A percentile compares a stretch with the other conserved stretches of the same genome.
phyloP scores from a whole-genome alignment of 2,329 filamentous ascomycete genomes.

The Aspergillus tamarii region DNA sequence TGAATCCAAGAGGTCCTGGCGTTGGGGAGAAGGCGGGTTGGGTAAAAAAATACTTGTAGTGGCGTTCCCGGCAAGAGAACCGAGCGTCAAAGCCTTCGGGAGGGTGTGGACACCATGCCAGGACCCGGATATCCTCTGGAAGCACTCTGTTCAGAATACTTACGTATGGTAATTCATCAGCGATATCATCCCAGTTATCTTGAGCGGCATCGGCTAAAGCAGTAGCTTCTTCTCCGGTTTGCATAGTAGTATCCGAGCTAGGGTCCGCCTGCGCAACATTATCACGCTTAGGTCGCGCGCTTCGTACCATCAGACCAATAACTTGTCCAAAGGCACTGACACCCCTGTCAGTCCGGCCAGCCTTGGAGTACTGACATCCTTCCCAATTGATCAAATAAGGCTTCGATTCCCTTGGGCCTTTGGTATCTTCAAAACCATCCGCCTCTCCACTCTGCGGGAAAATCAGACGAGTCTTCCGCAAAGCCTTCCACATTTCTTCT shows the following conservation, averaged over 20 bases:
- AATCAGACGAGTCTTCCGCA: constrained; percentile 81
- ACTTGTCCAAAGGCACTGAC: constrained; percentile 98
- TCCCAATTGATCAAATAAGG: constrained; percentile 70
- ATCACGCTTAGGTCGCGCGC: constrained; percentile 64
- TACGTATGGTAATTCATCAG: constrained; percentile 82
- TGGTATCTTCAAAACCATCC: constrained; percentile 39
- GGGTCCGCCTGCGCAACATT: constrained; percentile 7
- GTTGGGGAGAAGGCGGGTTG: constrained; percentile 81
- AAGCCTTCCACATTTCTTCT: constrained; percentile 88
- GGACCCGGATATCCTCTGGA: constrained; percentile 82
- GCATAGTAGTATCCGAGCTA: constrained; percentile 17
- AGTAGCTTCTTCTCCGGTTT: constrained; percentile 20
- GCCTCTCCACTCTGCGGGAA: constrained; percentile 61
- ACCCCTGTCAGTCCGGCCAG: constrained; percentile 87
- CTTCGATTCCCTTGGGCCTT: constrained; percentile 44
- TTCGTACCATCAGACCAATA: constrained; percentile 79
- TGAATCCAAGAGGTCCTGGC: constrained; percentile 57
- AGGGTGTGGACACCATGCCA: constrained; percentile 89
- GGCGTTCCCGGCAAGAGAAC: constrained; percentile 87
- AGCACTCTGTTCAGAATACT: constrained; percentile 83
- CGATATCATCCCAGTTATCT: constrained; percentile 64
- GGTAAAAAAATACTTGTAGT: constrained; percentile 97
- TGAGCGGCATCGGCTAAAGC: constrained; percentile 37
- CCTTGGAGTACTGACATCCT: constrained; percentile 89
- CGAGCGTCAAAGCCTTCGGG: constrained; percentile 83